Percentiles rank a stretch among this genome's conserved stretches.
These are phyloP conservation scores for Calonectria multiphialidica DNA, from an alignment of 2,329 filamentous ascomycete genomes.

Conservation along the genomic window DNA sequence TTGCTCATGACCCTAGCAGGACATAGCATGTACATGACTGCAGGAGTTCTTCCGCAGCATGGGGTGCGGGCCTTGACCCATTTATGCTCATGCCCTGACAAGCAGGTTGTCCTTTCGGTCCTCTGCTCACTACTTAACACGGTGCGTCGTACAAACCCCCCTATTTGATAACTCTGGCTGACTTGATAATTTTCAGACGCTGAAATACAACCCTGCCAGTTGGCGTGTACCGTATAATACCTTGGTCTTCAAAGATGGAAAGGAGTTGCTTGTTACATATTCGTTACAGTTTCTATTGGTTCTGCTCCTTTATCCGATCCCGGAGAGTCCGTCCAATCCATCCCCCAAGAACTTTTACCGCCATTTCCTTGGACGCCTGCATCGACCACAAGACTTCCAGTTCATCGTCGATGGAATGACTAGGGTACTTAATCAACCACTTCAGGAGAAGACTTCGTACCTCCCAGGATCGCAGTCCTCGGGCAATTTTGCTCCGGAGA, in stretches of 20 bases:
- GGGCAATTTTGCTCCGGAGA: conserved; percentile 91
- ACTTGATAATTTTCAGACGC: conserved; percentile 66
- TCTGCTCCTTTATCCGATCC: conserved; percentile 87
- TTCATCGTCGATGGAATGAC: conserved; percentile 97
- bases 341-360: conserved; percentile 92
- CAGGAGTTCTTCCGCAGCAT: conserved; percentile 81
- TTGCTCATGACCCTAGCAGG: conserved; percentile 88
- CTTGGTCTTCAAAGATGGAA: conserved; percentile 90
- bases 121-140: conserved; percentile 96
- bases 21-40: conserved; percentile 93
- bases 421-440: conserved; percentile 89
- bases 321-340: conserved; percentile 74
- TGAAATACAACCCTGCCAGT: conserved; percentile 95
- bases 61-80: conserved; percentile 90
- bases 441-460: conserved; percentile 90
- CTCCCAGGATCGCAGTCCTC: conserved; percentile 86
- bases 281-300: conserved; percentile 91
- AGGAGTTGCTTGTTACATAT: conserved; percentile 91
- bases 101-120: conserved; percentile 90
- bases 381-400: conserved; percentile 96
- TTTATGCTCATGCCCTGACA: conserved; percentile 87
- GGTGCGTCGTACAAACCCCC: conserved; percentile 60
- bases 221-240: conserved; percentile 97
- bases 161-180: conserved; percentile 3
- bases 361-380: conserved; percentile 89